Base-by-base conservation (phyloP, 768 basidiomycete genomes). In the Kwoniella bestiolae region DNA sequence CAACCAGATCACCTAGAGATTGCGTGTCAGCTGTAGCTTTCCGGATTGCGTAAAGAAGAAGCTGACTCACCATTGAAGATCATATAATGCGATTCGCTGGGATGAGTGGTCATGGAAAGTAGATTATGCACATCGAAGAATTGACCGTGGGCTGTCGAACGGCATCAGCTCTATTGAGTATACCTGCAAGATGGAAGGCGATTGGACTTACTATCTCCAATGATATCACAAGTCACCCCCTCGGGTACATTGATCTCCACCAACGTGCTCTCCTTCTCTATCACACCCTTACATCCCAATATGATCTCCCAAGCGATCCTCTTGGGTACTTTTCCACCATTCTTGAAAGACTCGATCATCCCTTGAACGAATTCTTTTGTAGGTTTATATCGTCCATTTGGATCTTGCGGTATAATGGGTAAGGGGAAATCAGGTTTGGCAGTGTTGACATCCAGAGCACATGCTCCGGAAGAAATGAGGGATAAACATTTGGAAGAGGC, bases 241-340 rank as follows among this genome's bases (percentile, higher is more conserved):
- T 92, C 88, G 28, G 85, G 84, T 25, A 99, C 81, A 55, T 85
- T 82, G 25, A 94, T 85, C 56, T 90, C 86, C 16, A 94, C 91
- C 74, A 99, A 71, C 69, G 88, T 93, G 65, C 90, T 87, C 74
- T 94, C 92, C 72, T 88, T 86, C 16, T 84, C 83, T 73, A 98
- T 89, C 21, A 86, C 83, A 21, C 86, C 85, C 78, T 91, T 86
- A 66, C 91, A 93, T 9, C 91, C 93, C 16, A 99, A 84, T 25
- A 94, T 86, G 71, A 99, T 97, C 82, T 98, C 93, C 94, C 93
- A 97, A 28, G 89, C 93, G 66, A 93, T 90, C 81, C 94, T 86
- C 80, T 89, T 88, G 3, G 92, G 88, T 51, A 98, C 82, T n/a
- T 89, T 85, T 80, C 96, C 96, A n/a, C 93, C 94, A 47, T 88